A percentile compares a stretch with the other conserved stretches of the same genome.
Conservation (phyloP, 1,284 basidiomycete species). For the Fomitiporia mediterranea region DNA sequence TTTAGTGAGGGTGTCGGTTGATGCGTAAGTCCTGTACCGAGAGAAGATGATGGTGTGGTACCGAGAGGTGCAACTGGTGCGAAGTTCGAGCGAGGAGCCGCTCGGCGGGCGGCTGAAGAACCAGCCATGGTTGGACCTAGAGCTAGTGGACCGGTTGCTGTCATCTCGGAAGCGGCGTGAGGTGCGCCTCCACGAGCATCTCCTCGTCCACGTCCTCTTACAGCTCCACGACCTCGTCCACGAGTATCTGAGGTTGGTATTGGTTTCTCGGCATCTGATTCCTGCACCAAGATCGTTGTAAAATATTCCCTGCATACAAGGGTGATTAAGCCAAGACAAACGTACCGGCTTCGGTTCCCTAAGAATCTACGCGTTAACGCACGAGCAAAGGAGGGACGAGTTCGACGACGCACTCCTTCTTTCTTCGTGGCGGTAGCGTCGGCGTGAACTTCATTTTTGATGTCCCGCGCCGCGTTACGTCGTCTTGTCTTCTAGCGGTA, state of each 20-base stretch:
- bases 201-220: slow-evolving; percentile 41
- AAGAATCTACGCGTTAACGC: not conserved
- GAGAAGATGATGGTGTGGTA: slow-evolving; percentile 32
- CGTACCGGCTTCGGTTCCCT: slow-evolving; percentile 43
- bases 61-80: slow-evolving; percentile 39
- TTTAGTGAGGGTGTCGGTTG: slow-evolving; percentile 41
- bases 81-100: slow-evolving; percentile 51
- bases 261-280: slow-evolving; percentile 33
- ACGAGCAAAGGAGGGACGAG: not conserved
- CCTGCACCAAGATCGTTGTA: slow-evolving; percentile 35
- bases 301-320: not conserved
- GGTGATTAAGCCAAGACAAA: slow-evolving; percentile 5
- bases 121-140: slow-evolving; percentile 72
- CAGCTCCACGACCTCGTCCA: slow-evolving; percentile 30
- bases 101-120: slow-evolving; percentile 41
- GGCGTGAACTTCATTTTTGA: slow-evolving; percentile 79
- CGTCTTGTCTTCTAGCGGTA: slow-evolving; percentile 64
- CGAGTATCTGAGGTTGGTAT: slow-evolving; percentile 26
- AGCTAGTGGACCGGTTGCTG: slow-evolving; percentile 79
- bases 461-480: slow-evolving; percentile 65
- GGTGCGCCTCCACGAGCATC: slow-evolving; percentile 43
- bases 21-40: slow-evolving; percentile 46
- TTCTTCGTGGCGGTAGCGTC: slow-evolving; percentile 62
- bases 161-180: slow-evolving; percentile 59
- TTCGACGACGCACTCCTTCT: slow-evolving; percentile 68